Conservation (phyloP, 345 rosid species). For the Populus davidiana region DNA sequence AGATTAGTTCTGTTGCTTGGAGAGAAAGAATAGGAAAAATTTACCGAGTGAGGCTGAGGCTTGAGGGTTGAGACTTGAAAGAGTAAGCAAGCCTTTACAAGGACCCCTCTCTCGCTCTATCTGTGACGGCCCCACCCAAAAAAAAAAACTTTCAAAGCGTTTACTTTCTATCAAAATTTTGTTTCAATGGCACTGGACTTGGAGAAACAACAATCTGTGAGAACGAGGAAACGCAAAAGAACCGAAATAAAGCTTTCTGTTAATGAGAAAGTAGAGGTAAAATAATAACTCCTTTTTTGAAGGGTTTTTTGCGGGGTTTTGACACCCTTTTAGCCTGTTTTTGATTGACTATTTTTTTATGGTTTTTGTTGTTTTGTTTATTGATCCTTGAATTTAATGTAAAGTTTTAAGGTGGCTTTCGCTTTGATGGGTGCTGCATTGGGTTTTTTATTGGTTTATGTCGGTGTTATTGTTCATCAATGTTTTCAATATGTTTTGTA, state of each 20-base stretch:
- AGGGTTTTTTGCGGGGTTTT: neutral
- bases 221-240: constrained; percentile 21
- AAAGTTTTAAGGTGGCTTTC: neutral
- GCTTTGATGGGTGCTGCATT: constrained; percentile 2
- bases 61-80: neutral
- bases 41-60: neutral
- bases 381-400: neutral
- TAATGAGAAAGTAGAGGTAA: constrained; percentile 38
- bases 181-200: neutral
- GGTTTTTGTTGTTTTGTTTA: neutral
- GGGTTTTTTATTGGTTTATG: neutral
- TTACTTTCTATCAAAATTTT: neutral
- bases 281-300: neutral
- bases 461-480: neutral
- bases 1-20: constrained; percentile 14
- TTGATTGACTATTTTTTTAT: neutral
- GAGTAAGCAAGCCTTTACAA: neutral
- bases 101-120: neutral
- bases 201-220: neutral
- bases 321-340: neutral
- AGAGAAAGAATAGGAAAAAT: neutral
- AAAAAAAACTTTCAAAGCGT: neutral
- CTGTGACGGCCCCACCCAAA: no score
- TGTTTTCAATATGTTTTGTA: neutral
- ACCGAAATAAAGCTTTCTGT: constrained; percentile 5